Evolutionary conservation across 495 filamentous ascomycete genomes (phyloP).

Genomic region (Aspergillus nanangensis): DNA sequence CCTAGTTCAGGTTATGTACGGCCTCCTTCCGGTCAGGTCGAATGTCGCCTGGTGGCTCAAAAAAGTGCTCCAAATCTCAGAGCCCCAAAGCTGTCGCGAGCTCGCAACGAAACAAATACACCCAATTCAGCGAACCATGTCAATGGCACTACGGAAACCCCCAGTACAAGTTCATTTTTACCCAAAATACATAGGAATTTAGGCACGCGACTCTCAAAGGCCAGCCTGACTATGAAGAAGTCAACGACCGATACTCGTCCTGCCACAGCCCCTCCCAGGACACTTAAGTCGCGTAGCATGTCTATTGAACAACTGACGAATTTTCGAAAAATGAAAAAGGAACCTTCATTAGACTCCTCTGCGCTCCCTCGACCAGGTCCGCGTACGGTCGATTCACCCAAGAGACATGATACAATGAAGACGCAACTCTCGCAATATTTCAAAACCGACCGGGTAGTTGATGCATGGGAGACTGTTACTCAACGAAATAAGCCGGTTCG

Average conservation of each 20-base stretch:
- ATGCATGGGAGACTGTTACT: conserved; percentile 32
- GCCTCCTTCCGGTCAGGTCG: conserved; percentile 8
- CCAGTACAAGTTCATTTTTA: too few relatives aligned
- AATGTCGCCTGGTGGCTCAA: conserved; percentile 8
- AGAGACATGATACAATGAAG: conserved; percentile 27
- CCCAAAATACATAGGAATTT: conserved; percentile 20
- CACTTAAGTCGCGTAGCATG: conserved; percentile 21
- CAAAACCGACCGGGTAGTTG: conserved; percentile 36
- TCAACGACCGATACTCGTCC: conserved; percentile 17
- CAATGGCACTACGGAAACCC: too few relatives aligned
- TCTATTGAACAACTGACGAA: conserved; percentile 27
- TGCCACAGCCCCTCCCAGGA: conserved; percentile 24
- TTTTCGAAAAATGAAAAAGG: conserved; percentile 15
- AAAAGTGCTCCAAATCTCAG: conserved; percentile 20
- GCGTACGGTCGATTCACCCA: conserved; percentile 4
- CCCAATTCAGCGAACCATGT: too few relatives aligned
- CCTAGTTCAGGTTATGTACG: conserved; percentile 4
- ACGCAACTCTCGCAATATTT: conserved; percentile 36
- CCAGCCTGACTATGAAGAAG: conserved; percentile 20
- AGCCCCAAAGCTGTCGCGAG: not conserved
- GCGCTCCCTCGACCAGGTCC: conserved; percentile 9
- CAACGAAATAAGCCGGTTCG: conserved; percentile 11
- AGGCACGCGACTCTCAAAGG: conserved; percentile 25
- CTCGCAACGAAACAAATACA: too few relatives aligned
- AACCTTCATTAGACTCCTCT: too few relatives aligned